A percentile compares a stretch with the other conserved stretches of the same genome.
Conservation (phyloP, 257 asterid genomes). For the Gentiana straminea region DNA sequence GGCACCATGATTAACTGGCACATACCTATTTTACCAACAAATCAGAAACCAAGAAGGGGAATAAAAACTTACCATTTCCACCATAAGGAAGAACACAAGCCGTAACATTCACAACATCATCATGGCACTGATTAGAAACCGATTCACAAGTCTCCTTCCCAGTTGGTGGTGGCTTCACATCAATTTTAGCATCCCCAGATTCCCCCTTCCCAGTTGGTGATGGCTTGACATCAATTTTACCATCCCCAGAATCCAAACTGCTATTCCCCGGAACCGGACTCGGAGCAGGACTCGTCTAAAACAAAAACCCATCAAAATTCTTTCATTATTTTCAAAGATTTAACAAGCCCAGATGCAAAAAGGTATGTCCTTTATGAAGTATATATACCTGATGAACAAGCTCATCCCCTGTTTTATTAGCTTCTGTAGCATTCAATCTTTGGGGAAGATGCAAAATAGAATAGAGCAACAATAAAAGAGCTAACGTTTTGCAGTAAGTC, state of each 20-base stretch:
- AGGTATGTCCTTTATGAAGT: not conserved
- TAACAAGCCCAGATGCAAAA: not conserved
- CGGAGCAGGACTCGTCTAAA: constrained; percentile 8
- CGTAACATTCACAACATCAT: constrained; percentile 26
- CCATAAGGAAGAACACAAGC: constrained; percentile 41
- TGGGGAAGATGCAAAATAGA: constrained; percentile 8
- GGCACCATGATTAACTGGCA: not conserved
- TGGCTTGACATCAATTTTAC: constrained; percentile 1
- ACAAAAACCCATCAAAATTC: constrained; percentile 8
- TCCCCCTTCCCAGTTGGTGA: not conserved
- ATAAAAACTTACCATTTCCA: constrained; percentile 21
- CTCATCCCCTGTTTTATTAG: not conserved
- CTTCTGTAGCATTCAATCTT: constrained; percentile 6
- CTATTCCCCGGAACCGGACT: constrained; percentile 8
- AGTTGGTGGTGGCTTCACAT: not conserved
- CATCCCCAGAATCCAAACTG: not conserved
- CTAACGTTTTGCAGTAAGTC: not conserved
- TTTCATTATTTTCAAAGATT: constrained; percentile 1
- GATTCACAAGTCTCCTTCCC: constrained; percentile 16
- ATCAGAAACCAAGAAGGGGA: not conserved
- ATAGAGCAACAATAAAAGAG: constrained; percentile 8
- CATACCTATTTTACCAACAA: not conserved
- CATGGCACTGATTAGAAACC: constrained; percentile 27
- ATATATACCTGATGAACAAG: constrained; percentile 6
- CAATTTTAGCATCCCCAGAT: not conserved